Evolutionary conservation across 352 stramenopile genomes (phyloP), one percentile per base, ranked within the genome.

Genomic region (Pythium chondricola): DNA sequence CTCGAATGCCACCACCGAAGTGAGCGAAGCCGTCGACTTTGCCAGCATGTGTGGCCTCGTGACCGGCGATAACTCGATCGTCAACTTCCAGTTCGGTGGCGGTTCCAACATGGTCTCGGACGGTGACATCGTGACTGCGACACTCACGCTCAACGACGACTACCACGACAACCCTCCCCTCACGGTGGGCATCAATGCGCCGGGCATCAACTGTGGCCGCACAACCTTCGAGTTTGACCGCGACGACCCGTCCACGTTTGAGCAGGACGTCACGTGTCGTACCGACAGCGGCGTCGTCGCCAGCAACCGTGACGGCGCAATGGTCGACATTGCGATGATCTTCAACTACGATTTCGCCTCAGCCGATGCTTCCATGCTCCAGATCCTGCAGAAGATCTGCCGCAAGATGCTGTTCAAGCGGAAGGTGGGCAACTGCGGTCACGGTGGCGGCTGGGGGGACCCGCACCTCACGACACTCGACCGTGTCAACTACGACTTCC

Each of bases 381-480:
- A 43, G 24, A 50, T 48, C 9, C 32, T 59, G 24, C 43, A 43
- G 25, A 42, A 43, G 10, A 37, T 42, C 18, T 59, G 52, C 30
- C 35, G 40, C 21, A 59, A 52, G 52, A 17, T 59, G 27, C 17
- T 52, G 18, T 33, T 59, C 0, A 42, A 53, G 22, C 52, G 52
- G 1, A 20, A 50, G 32, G 41, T 61, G 20, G 33, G 30, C 17
- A 40, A 38, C 31, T 55, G 31, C 22, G 52, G 52, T 33, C 30
- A 27, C 21, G 44, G 52, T 37, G 44, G 40, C 20, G 52, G 52
- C 31, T 31, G 50, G 24, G 63, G 63, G 20, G 63, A 68, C 27
- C 63, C 63, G 44, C 63, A 71, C 47, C 33, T 71, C 21, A 60
- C 43, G n/a, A 68, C 63, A n/a, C 46, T 71, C 6, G 63, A 71